Base-by-base conservation (phyloP, 441 rosid species). In the Gossypium lobatum region DNA sequence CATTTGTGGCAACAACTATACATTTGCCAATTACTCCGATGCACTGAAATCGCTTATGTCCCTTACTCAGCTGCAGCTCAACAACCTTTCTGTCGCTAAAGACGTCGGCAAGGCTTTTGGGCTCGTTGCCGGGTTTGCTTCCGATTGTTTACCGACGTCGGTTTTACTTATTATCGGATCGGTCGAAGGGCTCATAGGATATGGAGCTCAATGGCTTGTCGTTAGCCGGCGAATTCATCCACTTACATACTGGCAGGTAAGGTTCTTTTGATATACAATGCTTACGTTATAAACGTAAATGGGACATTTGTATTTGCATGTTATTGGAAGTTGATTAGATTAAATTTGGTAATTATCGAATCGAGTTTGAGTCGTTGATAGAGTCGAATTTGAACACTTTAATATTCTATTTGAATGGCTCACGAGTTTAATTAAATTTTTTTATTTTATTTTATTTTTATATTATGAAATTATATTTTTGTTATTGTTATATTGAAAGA, bases 101-200 rank as follows among this genome's bases (percentile, higher is more conserved):
- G 91, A 85, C 17, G 77, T 87, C 6, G 91, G 91, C 1, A 85
- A 87, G 77, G 89, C 88, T 16, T 85, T 87, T 6, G 91, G 91
- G 28, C 79, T 87, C 60, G 82, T 87, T 7, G 80, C 91, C 23
- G 91, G 91, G n/a, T 78, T 85, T 4, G 86, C 89, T 55, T 87
- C 88, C 0, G 91, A 87, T 66, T 82, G 81, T 11, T 60, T 85
- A 34, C 73, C 89, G 0, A 77, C 89, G 9, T 80, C 81, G 1
- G 76, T 84, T 53, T 78, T 87, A 46, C 83, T 87, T 26, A 79
- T 87, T 76, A 84, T 87, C 0, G 91, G 91, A 8, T 82, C 83
- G 14, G 18, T 85, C 8, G 87, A 85, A 75, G 89, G 89, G 17
- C 48, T 85, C 11, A 28, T 87, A 16, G 91, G 89, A 1, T 87